Conservation (phyloP, 768 basidiomycete genomes). For the Boletus eberwhitei region DNA sequence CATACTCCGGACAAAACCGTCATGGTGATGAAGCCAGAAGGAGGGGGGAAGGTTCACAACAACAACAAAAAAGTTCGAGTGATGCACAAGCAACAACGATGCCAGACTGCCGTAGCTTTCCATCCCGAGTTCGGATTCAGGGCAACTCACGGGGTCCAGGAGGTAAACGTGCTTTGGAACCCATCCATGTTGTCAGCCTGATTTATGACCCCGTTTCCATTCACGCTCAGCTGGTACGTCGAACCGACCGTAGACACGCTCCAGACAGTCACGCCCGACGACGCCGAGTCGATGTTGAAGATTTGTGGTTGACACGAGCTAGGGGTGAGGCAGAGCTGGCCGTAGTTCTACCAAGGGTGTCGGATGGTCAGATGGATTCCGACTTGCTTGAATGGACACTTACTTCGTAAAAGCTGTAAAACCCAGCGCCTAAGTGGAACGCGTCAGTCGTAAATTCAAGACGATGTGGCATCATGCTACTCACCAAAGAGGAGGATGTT, state of each 20-base stretch:
- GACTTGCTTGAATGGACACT: not conserved
- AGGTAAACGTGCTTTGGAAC: slow-evolving; percentile 37
- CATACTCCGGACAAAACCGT: too few species aligned
- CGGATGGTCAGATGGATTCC: not conserved
- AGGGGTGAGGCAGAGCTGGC: slow-evolving; percentile 33
- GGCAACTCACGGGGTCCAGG: not conserved
- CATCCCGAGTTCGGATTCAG: not conserved
- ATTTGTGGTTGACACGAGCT: slow-evolving; percentile 42
- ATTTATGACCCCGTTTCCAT: slow-evolving; percentile 31
- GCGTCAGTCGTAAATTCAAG: slow-evolving; percentile 25
- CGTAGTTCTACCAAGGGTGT: slow-evolving; percentile 33
- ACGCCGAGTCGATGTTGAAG: slow-evolving; percentile 38
- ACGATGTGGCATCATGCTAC: slow-evolving; percentile 19
- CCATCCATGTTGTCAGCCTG: slow-evolving; percentile 38
- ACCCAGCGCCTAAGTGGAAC: slow-evolving; percentile 38
- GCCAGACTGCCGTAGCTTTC: not conserved
- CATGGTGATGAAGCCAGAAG: too few species aligned
- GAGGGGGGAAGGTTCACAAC: too few species aligned
- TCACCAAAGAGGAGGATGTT: slow-evolving; percentile 44
- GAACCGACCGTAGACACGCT: slow-evolving; percentile 44
- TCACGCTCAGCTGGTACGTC: slow-evolving; percentile 40
- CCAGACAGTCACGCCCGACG: slow-evolving; percentile 39
- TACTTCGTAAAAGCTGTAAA: slow-evolving; percentile 49
- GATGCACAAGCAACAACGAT: too few species aligned
- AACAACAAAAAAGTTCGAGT: too few species aligned